Percentiles rank a stretch among this genome's conserved stretches.
These are phyloP conservation scores for Phyllosticta paracitricarpa DNA, from an alignment of 2,329 filamentous ascomycete genomes.

Conservation along the genomic window DNA sequence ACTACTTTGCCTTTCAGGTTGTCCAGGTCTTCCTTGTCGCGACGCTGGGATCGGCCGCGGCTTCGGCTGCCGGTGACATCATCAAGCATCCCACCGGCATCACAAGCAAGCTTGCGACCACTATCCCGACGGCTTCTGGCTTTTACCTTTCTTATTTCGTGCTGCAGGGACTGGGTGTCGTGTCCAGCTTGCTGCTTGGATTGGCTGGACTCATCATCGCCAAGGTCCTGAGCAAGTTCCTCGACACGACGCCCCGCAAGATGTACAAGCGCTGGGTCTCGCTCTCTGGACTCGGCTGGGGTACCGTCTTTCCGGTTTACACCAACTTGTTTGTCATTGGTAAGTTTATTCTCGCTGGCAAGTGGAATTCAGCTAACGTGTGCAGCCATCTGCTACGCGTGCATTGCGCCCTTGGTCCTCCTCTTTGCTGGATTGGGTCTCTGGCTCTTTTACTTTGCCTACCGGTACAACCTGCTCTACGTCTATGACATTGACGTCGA, in stretches of 20 bases:
- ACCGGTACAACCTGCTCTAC: slow-evolving; percentile 41
- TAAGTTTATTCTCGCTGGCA: slow-evolving; percentile 25
- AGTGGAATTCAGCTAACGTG: neutral
- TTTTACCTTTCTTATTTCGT: slow-evolving; percentile 96
- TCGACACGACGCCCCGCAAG: slow-evolving; percentile 59
- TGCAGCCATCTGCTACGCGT: slow-evolving; percentile 36
- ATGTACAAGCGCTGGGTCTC: slow-evolving; percentile 27
- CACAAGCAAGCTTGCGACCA: slow-evolving; percentile 56
- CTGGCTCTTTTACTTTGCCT: slow-evolving; percentile 36
- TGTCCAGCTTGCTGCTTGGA: slow-evolving; percentile 65
- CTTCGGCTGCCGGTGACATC: slow-evolving; percentile 49
- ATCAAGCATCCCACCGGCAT: slow-evolving; percentile 51
- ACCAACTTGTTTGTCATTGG: slow-evolving; percentile 32
- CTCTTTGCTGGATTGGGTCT: slow-evolving; percentile 37
- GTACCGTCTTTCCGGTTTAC: slow-evolving; percentile 31
- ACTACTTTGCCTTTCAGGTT: slow-evolving; percentile 84
- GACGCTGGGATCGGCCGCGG: slow-evolving; percentile 71
- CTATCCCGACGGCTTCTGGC: slow-evolving; percentile 76
- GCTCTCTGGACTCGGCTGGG: slow-evolving; percentile 28
- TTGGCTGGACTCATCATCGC: slow-evolving; percentile 63
- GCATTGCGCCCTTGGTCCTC: slow-evolving; percentile 39
- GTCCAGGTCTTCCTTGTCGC: slow-evolving; percentile 86
- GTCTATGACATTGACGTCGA: slow-evolving; percentile 38
- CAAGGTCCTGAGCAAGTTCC: slow-evolving; percentile 61
- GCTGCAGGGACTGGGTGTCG: slow-evolving; percentile 76